Evolutionary conservation across 345 rosid genomes (phyloP), one percentile per base, ranked within the genome.

Genomic region (Eucalyptus grandis): DNA sequence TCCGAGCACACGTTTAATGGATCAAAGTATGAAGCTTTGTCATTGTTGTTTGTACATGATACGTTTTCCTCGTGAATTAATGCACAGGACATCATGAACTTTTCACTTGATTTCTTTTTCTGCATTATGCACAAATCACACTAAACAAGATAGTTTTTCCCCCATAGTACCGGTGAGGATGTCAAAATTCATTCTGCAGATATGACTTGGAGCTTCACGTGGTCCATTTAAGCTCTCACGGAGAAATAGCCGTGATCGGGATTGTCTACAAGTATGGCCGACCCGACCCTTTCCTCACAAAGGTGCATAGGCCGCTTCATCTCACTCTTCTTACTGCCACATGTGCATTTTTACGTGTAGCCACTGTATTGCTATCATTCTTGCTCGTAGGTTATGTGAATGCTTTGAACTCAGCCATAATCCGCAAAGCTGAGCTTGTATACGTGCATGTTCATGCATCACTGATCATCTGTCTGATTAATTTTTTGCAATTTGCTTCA

Each of bases 1-100:
- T 93, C 98, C 8, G 97, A 96, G 88, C 98, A 97, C 80, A 92
- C 93, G 11, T 40, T 95, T 88, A 91, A 95, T 85, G 96, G 96
- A 80, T 72, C 94, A 49, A 94, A 94, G 99, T 94, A 69, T 4
- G 46, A 77, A 27, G 83, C 13, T 49, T 60, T 24, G 53, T 86
- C 72, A 67, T 14, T 77, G 40, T 67, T 62, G 49, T 14, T 67
- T 26, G 31, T 15, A 22, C 50, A 22, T 19, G 47, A 77, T 37
- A 11, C 16, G n/a, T 43, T 34, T 47, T 46, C 34, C 60, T 40
- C 11, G 19, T 7, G 49, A 87, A 87, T 15, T 37, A 87, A 44
- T 31, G 58, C 6, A 24, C 11, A 9, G 22, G n/a, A 58, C 65
- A 27, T 2, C n/a, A 26, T 13, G 88, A 47, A n/a, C 69, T 12